phyloP scores from a whole-genome alignment of 1,284 basidiomycete genomes.

The Ganoderma resinaceum region DNA sequence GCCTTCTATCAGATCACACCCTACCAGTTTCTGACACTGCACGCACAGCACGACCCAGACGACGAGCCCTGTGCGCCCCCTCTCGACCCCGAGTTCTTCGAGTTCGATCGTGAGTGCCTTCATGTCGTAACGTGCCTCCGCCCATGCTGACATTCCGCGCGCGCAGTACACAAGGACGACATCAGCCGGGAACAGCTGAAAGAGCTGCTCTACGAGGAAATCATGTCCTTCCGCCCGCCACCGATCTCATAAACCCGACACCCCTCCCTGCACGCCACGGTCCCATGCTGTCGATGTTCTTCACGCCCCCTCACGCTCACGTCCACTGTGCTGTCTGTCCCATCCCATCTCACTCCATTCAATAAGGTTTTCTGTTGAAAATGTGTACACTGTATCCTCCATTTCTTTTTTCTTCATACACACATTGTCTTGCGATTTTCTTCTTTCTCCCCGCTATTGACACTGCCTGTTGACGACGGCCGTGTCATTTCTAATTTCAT shows the following conservation, averaged over 20 bases:
- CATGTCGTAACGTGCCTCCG: background rate
- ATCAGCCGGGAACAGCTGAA: conserved; percentile 87
- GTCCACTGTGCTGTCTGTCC: conserved; percentile 23
- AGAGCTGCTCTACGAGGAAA: conserved; percentile 71
- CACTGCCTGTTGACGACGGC: background rate
- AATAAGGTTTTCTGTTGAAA: conserved; percentile 18
- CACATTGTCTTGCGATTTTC: background rate
- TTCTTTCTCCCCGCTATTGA: background rate
- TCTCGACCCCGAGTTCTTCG: conserved; percentile 91
- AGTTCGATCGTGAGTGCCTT: conserved; percentile 74
- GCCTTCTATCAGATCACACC: conserved; percentile 5
- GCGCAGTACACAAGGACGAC: conserved; percentile 88
- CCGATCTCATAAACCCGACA: conserved; percentile 54
- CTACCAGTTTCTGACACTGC: background rate
- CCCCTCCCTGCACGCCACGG: background rate
- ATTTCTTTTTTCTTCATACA: background rate
- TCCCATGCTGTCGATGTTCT: conserved; percentile 2
- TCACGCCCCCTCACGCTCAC: conserved; percentile 11
- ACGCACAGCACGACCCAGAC: conserved; percentile 81
- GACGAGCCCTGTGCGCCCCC: conserved; percentile 94
- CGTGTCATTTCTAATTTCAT: background rate
- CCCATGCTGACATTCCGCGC: background rate
- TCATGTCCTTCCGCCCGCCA: conserved; percentile 79
- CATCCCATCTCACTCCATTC: conserved; percentile 11
- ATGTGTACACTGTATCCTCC: conserved; percentile 2